Evolutionary conservation across 202 grass and related monocot genomes (phyloP).

Genomic region (Digitaria exilis): DNA sequence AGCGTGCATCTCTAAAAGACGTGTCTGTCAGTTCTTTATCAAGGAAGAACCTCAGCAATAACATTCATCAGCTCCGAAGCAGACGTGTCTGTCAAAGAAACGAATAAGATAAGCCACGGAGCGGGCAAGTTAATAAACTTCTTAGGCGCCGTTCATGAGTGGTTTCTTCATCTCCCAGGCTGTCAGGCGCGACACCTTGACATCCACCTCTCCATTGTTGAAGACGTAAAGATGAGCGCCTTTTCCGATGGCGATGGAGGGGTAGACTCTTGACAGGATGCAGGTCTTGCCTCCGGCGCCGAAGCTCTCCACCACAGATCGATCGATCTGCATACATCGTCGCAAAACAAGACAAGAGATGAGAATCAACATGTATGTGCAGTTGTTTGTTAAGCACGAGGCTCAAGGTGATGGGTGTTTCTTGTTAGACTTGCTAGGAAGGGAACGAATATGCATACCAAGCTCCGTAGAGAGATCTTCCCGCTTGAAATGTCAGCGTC

Average conservation of each 20-base stretch:
- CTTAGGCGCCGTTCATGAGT: slow-evolving; percentile 62
- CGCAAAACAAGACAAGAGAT: not conserved
- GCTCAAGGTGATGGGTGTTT: not conserved
- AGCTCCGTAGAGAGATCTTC: slow-evolving; percentile 66
- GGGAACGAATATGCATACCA: slow-evolving; percentile 46
- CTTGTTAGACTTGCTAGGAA: not conserved
- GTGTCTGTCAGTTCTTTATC: not conserved
- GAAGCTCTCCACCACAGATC: slow-evolving; percentile 91
- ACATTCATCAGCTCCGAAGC: not conserved
- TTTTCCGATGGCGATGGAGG: slow-evolving; percentile 55
- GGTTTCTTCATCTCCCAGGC: slow-evolving; percentile 93
- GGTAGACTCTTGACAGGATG: slow-evolving; percentile 91
- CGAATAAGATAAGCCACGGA: not conserved
- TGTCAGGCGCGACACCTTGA: slow-evolving; percentile 51
- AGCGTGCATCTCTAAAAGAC: no score
- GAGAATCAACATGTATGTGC: not conserved
- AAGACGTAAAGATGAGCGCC: slow-evolving; percentile 70
- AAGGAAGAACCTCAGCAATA: not conserved
- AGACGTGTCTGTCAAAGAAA: not conserved
- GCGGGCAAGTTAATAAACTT: no score
- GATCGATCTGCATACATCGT: slow-evolving; percentile 71
- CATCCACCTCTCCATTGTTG: slow-evolving; percentile 65
- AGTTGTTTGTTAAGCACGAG: not conserved
- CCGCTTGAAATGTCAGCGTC: slow-evolving; percentile 60
- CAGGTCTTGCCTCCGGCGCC: slow-evolving; percentile 68